Conservation (phyloP, 164 flowering plant species). For the Euptelea pleiosperma region DNA sequence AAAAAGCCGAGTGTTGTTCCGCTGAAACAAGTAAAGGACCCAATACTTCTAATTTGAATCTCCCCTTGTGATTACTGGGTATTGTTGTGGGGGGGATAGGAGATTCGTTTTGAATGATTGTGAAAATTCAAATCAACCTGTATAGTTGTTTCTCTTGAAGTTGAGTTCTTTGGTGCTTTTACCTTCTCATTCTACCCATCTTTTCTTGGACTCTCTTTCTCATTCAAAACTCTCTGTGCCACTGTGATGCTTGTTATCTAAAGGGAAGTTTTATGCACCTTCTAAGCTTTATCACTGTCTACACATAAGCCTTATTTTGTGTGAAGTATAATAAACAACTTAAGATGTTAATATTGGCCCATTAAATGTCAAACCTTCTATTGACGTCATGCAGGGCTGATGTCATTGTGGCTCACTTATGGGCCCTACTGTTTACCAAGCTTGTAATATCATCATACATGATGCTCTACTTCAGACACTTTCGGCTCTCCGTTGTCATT, state of each 20-base stretch:
- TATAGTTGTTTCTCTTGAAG: no score
- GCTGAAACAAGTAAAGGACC: not conserved
- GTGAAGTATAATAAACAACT: not conserved
- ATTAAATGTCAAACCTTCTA: not conserved
- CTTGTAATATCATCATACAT: slow-evolving; percentile 38
- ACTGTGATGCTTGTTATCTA: no score
- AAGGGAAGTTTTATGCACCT: no score
- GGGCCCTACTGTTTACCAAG: slow-evolving; percentile 36
- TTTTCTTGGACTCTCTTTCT: not conserved
- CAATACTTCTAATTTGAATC: not conserved
- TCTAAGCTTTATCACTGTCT: not conserved
- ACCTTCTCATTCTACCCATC: no score
- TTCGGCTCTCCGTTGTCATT: slow-evolving; percentile 29
- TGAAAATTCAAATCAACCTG: not conserved
- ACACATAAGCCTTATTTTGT: not conserved
- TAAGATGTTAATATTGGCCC: not conserved
- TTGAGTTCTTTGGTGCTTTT: no score
- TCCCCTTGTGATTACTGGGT: not conserved
- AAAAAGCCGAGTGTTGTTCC: not conserved
- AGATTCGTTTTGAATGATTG: not conserved
- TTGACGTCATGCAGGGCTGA: slow-evolving; percentile 43
- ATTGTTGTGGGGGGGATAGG: not conserved
- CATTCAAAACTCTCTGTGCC: no score
- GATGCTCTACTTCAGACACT: slow-evolving; percentile 36
- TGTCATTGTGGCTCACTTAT: slow-evolving; percentile 39